Conservation (phyloP, 306 rosid genomes). For the Trichosanthes cucumerina region DNA sequence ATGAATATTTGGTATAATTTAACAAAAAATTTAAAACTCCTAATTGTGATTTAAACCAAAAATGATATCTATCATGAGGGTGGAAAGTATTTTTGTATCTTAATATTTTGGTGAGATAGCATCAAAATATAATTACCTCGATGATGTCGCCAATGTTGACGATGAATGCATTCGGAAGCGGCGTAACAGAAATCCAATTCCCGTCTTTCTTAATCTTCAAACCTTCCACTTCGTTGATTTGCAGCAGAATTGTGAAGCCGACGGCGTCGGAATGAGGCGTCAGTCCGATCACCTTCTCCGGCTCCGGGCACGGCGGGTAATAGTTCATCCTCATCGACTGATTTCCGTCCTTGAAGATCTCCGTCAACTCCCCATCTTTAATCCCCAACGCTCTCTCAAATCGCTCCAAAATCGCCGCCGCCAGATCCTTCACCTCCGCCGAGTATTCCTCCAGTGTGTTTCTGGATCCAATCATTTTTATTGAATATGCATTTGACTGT, state of each 20-base stretch:
- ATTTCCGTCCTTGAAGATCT: conserved; percentile 14
- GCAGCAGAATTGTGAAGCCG: conserved; percentile 30
- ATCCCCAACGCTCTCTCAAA: conserved; percentile 27
- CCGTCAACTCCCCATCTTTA: conserved; percentile 15
- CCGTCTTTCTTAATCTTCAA: neutral
- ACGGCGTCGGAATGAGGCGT: conserved; percentile 31
- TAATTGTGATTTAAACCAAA: too few species aligned
- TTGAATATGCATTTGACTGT: too few species aligned
- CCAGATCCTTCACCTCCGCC: conserved; percentile 14
- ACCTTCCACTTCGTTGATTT: conserved; percentile 12
- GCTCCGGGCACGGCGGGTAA: conserved; percentile 40
- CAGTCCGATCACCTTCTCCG: conserved; percentile 29
- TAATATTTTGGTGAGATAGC: too few species aligned
- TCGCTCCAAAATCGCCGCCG: neutral
- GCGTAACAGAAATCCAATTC: neutral
- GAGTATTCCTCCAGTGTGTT: conserved; percentile 30
- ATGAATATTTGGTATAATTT: too few species aligned
- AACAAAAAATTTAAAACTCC: too few species aligned
- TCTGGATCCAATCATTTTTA: conserved; percentile 20
- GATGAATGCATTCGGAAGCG: neutral
- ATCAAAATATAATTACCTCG: conserved; percentile 16
- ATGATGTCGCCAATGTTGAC: conserved; percentile 23
- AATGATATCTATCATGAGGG: too few species aligned
- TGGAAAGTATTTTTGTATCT: too few species aligned
- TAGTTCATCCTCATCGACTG: conserved; percentile 38